Base-by-base conservation (phyloP, 129 eudicot species). In the Tagetes patula region DNA sequence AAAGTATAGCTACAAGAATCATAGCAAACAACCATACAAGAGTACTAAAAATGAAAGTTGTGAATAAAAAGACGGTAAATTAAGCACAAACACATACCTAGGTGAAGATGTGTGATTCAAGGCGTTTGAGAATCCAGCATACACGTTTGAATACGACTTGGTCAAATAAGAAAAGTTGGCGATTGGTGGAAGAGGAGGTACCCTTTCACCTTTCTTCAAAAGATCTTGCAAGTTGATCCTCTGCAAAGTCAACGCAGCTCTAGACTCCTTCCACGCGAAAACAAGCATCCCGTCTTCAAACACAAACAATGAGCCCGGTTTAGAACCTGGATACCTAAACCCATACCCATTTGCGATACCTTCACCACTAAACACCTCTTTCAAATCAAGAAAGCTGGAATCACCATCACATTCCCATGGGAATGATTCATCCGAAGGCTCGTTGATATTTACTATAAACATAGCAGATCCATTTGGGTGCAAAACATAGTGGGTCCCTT, bases 381-480 rank as follows among this genome's bases (percentile, higher is more conserved):
- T 85, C 55, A 92, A 84, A 67, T 79, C 83, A 77, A 83, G 69
- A 72, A 80, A 66, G 69, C 34, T 65, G 13, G 82, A 84, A 30
- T 87, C 94, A 59, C 82, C 94, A 78, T 87, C 94, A 80, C 78
- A 46, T 36, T 74, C 85, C 91, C 89, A 92, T 0, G 96, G 98
- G 63, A 92, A 92, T 43, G 85, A 75, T 3, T 92, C 98, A 56
- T 9, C 49, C 0, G 98, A 89, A 67, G 91, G 91, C 59, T 87
- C 89, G 42, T 79, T 82, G 13, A 81, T 73, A 67, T 92, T 76
- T 39, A 89, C 98, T 75, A 89, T 84, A 71, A 92, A 92, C 98
- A 92, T 92, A 73, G 98, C 96, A 36, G 98, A 92, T 50, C 98
- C 98, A 82, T 92, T 92, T 59, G 98, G 98, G 81, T 92, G 98